Percentiles rank a stretch among this genome's conserved stretches.
Conservation (phyloP, 495 filamentous ascomycete genomes). For the Tuber aestivum region DNA sequence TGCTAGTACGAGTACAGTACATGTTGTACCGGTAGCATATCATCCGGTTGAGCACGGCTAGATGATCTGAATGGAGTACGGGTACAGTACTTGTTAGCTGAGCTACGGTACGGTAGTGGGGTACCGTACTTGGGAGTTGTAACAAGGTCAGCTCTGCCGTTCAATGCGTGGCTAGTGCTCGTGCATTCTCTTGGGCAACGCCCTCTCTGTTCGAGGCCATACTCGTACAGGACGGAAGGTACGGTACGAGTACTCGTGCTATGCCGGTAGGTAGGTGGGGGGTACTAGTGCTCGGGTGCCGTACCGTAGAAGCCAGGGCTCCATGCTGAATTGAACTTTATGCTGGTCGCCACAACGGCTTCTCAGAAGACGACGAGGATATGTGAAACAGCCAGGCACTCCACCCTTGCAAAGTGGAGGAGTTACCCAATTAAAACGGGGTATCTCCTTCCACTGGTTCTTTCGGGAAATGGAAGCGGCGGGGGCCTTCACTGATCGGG, state of each 20-base stretch:
- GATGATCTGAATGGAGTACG: background rate
- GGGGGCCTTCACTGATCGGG: constrained; percentile 29
- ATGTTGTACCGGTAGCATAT: background rate
- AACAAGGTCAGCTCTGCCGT: background rate
- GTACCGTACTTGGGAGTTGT: too few species aligned
- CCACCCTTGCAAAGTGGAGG: constrained; percentile 5
- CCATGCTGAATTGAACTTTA: background rate
- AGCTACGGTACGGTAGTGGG: too few species aligned
- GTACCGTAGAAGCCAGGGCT: background rate
- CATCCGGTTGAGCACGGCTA: background rate
- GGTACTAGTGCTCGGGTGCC: too few species aligned
- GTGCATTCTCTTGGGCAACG: background rate
- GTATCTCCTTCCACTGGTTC: constrained; percentile 16
- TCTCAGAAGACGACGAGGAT: background rate
- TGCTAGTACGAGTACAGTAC: background rate
- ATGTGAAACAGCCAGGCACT: background rate
- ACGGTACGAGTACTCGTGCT: background rate
- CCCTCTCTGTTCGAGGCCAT: background rate
- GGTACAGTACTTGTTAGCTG: background rate
- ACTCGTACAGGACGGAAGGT: too few species aligned
- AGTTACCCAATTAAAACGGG: constrained; percentile 22
- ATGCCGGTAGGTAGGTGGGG: too few species aligned
- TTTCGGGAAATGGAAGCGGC: constrained; percentile 27
- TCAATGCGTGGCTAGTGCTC: background rate
- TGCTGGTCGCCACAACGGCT: background rate